Conservation (phyloP, 371 early-diverging fungal species). For the Amoeboaphelidium protococcarum region DNA sequence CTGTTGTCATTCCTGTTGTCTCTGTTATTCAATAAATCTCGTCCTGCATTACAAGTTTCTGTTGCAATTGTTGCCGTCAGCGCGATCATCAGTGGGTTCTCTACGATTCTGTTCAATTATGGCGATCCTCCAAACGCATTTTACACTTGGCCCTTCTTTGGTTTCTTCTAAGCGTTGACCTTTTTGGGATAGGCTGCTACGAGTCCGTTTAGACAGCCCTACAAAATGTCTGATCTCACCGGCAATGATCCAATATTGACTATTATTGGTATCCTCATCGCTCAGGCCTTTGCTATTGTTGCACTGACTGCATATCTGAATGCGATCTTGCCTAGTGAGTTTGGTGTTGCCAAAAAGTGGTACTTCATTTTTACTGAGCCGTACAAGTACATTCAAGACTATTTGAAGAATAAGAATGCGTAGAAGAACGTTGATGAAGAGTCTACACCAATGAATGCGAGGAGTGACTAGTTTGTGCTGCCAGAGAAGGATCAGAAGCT, state of each 20-base stretch:
- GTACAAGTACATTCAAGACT: slow-evolving; percentile 10
- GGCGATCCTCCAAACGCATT: slow-evolving; percentile 13
- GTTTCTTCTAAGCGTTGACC: slow-evolving; percentile 20
- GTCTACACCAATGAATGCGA: neutral
- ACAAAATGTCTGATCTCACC: slow-evolving; percentile 13
- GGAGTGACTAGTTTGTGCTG: neutral
- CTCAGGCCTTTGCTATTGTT: slow-evolving; percentile 20
- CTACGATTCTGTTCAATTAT: slow-evolving; percentile 13
- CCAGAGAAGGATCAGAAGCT: slow-evolving; percentile 1
- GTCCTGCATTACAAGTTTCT: slow-evolving; percentile 19
- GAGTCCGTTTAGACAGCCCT: slow-evolving; percentile 8
- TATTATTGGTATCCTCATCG: slow-evolving; percentile 19
- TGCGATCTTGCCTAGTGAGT: slow-evolving; percentile 26
- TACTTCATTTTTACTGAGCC: slow-evolving; percentile 21
- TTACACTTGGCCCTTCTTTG: slow-evolving; percentile 44
- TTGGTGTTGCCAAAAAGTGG: slow-evolving; percentile 31
- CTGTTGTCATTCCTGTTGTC: slow-evolving; percentile 32
- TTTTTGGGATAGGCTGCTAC: neutral
- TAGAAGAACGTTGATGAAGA: neutral
- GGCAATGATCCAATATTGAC: slow-evolving; percentile 19
- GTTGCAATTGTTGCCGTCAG: slow-evolving; percentile 29
- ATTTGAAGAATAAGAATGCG: slow-evolving; percentile 4
- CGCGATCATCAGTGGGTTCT: slow-evolving; percentile 24
- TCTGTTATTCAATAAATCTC: slow-evolving; percentile 23
- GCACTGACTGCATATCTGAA: slow-evolving; percentile 21